Percentiles rank a stretch among this genome's conserved stretches.
These are phyloP conservation scores for Trichophyton mentagrophytes DNA, from an alignment of 2,329 filamentous ascomycete species.

Conservation along the genomic window DNA sequence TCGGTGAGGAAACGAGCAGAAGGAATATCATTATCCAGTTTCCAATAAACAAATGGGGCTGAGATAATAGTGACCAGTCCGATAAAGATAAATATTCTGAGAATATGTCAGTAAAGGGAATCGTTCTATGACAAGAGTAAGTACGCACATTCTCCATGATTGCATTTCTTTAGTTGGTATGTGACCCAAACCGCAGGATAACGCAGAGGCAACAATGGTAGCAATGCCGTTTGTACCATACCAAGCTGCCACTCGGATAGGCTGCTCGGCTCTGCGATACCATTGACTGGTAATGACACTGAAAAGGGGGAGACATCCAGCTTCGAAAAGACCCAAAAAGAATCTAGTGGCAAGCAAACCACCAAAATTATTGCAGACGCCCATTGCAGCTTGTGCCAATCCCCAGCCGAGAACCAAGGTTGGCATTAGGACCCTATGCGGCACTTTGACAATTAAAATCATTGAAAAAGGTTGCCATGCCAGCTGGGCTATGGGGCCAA, in stretches of 20 bases:
- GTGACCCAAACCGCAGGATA: constrained; percentile 47
- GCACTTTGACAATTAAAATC: constrained; percentile 48
- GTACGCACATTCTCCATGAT: constrained; percentile 39
- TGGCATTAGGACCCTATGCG: constrained; percentile 47
- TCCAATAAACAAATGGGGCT: constrained; percentile 46
- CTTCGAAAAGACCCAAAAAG: constrained; percentile 42
- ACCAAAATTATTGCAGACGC: constrained; percentile 35
- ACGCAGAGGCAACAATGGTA: constrained; percentile 43
- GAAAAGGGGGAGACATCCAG: constrained; percentile 37
- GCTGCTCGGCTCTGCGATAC: constrained; percentile 46
- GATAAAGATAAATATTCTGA: constrained; percentile 47
- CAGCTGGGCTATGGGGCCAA: constrained; percentile 48
- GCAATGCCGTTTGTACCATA: constrained; percentile 50
- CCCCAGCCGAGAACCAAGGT: constrained; percentile 37
- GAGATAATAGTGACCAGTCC: constrained; percentile 48
- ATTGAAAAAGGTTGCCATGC: constrained; percentile 50
- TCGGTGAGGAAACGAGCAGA: constrained; percentile 39
- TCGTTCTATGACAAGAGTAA: not conserved
- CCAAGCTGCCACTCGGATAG: constrained; percentile 52
- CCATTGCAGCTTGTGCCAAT: constrained; percentile 37
- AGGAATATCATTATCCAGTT: constrained; percentile 45
- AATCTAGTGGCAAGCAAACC: constrained; percentile 39
- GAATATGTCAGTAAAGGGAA: not conserved
- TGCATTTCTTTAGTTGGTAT: constrained; percentile 34
- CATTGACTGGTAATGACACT: constrained; percentile 35